Percentiles rank a stretch among this genome's conserved stretches.
Conservation (phyloP, 495 filamentous ascomycete species). For the Tuber melanosporum region DNA sequence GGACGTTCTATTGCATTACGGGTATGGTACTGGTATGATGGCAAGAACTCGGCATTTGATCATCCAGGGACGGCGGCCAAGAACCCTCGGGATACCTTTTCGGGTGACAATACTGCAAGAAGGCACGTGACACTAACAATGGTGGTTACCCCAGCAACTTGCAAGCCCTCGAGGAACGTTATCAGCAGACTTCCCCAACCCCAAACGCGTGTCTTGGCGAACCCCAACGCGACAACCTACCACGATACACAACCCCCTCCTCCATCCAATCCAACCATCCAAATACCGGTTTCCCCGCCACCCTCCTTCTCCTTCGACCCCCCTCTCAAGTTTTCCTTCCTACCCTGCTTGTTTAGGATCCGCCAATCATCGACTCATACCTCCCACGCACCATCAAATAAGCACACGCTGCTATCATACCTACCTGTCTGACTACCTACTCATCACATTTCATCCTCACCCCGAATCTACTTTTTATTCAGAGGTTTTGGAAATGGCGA, state of each 20-base stretch:
- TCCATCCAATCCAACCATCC: conserved; percentile 7
- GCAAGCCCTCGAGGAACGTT: neutral
- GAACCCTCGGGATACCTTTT: neutral
- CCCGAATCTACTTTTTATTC: neutral
- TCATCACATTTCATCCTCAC: neutral
- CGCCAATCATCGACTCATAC: conserved; percentile 10
- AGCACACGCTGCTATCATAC: neutral
- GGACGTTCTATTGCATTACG: neutral
- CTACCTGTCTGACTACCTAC: neutral
- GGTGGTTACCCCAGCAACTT: conserved; percentile 2
- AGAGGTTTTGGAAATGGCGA: conserved; percentile 2
- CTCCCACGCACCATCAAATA: conserved; percentile 3
- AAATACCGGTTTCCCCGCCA: conserved; percentile 6
- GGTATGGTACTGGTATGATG: neutral
- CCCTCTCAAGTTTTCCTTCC: conserved; percentile 1
- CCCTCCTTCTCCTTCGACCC: conserved; percentile 5
- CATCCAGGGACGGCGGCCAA: neutral
- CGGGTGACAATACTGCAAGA: neutral
- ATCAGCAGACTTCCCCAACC: neutral
- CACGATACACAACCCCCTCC: conserved; percentile 2
- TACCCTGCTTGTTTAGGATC: neutral
- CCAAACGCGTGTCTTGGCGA: conserved; percentile 4
- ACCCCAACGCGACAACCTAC: neutral
- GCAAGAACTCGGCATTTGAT: neutral
- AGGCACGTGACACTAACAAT: neutral